A percentile compares a stretch with the other conserved stretches of the same genome.
These are phyloP conservation scores for Chlorella sp. DNA, from an alignment of 139 green algal genomes.

Conservation along the genomic window DNA sequence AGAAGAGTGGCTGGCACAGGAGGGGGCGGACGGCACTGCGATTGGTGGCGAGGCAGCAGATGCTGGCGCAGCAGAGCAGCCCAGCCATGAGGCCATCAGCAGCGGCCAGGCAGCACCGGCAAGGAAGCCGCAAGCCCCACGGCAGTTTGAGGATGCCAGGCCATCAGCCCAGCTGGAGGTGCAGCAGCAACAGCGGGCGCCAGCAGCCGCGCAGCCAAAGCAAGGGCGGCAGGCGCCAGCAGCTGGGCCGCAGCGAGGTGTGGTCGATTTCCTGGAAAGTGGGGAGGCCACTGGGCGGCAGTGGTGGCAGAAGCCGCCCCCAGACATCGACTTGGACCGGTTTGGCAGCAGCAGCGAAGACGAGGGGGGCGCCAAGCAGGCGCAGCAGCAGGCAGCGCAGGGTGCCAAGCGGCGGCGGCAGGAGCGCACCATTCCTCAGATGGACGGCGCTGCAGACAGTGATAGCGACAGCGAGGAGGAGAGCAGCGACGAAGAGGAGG, in stretches of 20 bases:
- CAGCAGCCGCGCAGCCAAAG: neutral
- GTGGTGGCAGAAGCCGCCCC: slow-evolving; percentile 10
- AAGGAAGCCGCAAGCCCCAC: neutral
- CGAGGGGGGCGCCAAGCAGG: neutral
- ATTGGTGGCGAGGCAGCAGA: neutral
- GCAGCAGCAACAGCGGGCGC: neutral
- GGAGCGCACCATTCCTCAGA: slow-evolving; percentile 38
- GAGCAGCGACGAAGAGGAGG: neutral
- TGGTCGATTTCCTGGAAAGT: slow-evolving; percentile 12
- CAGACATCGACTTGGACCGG: slow-evolving; percentile 17
- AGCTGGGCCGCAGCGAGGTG: neutral
- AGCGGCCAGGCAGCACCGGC: neutral
- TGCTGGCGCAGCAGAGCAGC: neutral
- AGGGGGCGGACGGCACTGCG: neutral
- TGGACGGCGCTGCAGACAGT: slow-evolving; percentile 45
- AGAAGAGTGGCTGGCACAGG: slow-evolving; percentile 1
- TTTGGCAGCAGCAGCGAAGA: slow-evolving; percentile 46
- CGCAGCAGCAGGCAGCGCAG: neutral
- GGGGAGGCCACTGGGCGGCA: neutral
- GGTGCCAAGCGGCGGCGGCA: neutral
- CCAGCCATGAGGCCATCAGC: neutral
- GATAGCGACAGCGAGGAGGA: slow-evolving; percentile 2
- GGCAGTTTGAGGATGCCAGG: neutral
- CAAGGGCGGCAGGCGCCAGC: neutral
- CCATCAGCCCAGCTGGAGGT: neutral